These are phyloP conservation scores for Colletotrichum sp. DNA, from an alignment of 2,329 filamentous ascomycete species.

Conservation along the genomic window DNA sequence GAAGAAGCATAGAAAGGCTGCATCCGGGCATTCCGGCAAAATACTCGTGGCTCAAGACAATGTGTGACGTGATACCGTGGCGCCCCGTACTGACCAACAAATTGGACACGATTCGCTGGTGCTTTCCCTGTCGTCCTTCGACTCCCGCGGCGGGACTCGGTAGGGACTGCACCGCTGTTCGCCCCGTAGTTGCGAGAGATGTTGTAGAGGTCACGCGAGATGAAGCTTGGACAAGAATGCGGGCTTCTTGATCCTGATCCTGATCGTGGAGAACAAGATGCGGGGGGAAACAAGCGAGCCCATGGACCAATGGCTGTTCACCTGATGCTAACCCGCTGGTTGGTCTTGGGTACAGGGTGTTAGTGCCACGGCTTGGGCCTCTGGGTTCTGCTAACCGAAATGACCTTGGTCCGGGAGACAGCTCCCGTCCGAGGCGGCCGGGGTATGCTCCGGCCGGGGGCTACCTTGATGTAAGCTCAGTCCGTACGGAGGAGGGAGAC, in stretches of 20 bases:
- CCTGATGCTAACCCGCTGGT: not conserved
- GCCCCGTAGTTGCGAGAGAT: not conserved
- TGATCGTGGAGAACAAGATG: not conserved
- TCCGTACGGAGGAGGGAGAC: not conserved
- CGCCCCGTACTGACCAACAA: not conserved
- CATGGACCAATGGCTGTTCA: not conserved
- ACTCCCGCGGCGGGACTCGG: not conserved
- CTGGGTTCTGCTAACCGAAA: conserved; percentile 5
- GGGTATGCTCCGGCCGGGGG: not conserved
- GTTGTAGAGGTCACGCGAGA: not conserved
- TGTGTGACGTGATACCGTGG: not conserved
- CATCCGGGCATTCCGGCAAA: conserved; percentile 8
- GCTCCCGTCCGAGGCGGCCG: not conserved
- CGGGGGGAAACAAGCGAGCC: conserved; percentile 9
- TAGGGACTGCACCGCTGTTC: not conserved
- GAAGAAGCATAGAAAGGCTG: not conserved
- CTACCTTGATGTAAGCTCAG: not conserved
- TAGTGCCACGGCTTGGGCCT: not conserved
- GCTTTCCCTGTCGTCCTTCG: not conserved
- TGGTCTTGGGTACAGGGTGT: not conserved
- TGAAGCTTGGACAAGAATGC: not conserved
- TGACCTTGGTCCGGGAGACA: not conserved
- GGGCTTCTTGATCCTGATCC: not conserved
- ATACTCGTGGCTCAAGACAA: not conserved
- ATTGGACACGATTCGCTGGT: not conserved